Conservation (phyloP, 768 basidiomycete species). For the Gautieria morchelliformis region DNA sequence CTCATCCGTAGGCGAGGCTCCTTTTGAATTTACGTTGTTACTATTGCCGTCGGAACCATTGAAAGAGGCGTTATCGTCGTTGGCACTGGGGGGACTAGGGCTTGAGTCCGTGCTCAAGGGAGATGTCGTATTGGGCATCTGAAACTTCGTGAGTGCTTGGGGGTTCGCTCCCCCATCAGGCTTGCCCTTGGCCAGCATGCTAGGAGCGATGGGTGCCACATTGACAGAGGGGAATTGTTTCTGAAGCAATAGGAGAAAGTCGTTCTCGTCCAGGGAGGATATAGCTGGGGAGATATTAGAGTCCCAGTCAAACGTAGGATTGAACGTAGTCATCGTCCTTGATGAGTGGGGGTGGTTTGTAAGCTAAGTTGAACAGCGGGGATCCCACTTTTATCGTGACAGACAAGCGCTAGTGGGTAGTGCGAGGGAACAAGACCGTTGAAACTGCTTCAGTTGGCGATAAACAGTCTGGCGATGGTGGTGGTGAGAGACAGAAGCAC, state of each 20-base stretch:
- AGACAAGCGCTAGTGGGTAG: background rate
- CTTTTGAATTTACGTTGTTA: conserved; percentile 11
- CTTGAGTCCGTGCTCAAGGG: conserved; percentile 65
- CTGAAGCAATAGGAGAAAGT: conserved; percentile 67
- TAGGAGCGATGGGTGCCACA: conserved; percentile 22
- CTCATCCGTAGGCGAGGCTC: conserved; percentile 25
- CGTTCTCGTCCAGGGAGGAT: conserved; percentile 60
- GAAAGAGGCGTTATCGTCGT: conserved; percentile 19
- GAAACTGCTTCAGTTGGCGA: too few species aligned
- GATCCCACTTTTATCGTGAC: background rate
- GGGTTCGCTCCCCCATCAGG: conserved; percentile 35
- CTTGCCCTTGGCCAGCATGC: conserved; percentile 13
- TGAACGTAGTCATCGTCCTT: conserved; percentile 1
- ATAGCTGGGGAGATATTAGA: conserved; percentile 35
- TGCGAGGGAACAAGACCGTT: background rate
- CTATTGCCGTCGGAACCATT: conserved; percentile 24
- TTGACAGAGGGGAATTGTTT: conserved; percentile 46
- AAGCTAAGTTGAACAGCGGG: background rate
- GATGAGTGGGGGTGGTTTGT: background rate
- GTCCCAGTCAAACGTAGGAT: conserved; percentile 3
- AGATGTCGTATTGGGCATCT: conserved; percentile 45
- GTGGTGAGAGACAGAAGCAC: background rate
- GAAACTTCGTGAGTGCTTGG: conserved; percentile 42
- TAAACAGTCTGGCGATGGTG: background rate
- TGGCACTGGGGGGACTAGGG: conserved; percentile 58